Evolutionary conservation across 768 basidiomycete species (phyloP), one percentile per base, ranked within the genome.

Genomic region (Lentinula aciculospora): DNA sequence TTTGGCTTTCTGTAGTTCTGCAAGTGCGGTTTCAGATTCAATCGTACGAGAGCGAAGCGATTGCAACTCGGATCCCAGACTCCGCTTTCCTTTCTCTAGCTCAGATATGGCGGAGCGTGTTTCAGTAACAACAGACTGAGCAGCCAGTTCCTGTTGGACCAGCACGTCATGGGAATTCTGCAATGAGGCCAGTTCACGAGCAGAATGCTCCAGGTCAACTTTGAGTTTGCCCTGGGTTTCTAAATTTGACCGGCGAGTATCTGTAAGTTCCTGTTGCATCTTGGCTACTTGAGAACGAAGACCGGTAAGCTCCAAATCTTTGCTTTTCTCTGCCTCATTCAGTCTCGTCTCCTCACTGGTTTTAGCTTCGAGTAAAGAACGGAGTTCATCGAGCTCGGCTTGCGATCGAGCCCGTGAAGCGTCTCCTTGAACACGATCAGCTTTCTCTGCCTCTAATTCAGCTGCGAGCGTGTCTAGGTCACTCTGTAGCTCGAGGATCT

Each of bases 301-400:
- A 29, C 85, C 78, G 0, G 72, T 69, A 10, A 98, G 82, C 69
- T 99, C 96, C 45, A 83, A 77, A 62, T 98, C 94, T 64, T 87
- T 92, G 71, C 89, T 88, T 70, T 86, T 87, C 68, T 94, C 92
- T 0, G 85, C 92, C 66, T 97, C 91, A 32, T 79, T 81, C 17
- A 91, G 82, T 29, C 87, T 86, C 8, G 83, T 88, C 65, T 94
- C 94, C 68, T 98, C 94, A 25, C 85, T 86, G 0, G 86, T 81
- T 69, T 94, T 97, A 1, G 90, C 89, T 46, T 87, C 85, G 74
- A 97, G 82, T 13, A 90, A 73, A n/a, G 81, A 74, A 6, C 94
- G 86, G 7, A 98, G 77, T 60, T 92, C 88, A 64, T 96, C 94
- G 10, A 97, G 75, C 69, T 97, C 95, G 39, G 78, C 81, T 64